Conservation (phyloP, 2,329 filamentous ascomycete genomes). For the Rutstroemia sp. region DNA sequence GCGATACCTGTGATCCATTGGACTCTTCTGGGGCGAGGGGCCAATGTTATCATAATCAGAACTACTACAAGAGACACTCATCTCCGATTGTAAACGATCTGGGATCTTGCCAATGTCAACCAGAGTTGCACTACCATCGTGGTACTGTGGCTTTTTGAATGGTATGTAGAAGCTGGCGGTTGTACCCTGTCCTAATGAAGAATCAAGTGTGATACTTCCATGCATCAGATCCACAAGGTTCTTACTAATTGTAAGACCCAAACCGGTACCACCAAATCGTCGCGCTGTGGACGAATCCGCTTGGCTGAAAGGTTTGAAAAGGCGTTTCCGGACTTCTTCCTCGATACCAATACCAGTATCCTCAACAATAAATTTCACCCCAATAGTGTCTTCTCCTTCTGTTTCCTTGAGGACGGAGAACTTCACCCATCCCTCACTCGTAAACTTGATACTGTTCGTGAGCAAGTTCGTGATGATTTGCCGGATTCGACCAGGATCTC, state of each 20-base stretch:
- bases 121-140: conserved; percentile 40
- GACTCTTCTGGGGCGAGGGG: conserved; percentile 34
- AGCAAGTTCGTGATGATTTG: conserved; percentile 78
- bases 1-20: conserved; percentile 11
- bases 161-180: conserved; percentile 71
- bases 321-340: conserved; percentile 61
- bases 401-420: conserved; percentile 57
- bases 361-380: conserved; percentile 64
- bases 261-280: conserved; percentile 70
- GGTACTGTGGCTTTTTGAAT: conserved; percentile 60
- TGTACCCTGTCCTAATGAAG: conserved; percentile 59
- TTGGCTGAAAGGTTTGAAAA: conserved; percentile 78
- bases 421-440: conserved; percentile 58
- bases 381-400: conserved; percentile 56
- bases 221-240: conserved; percentile 75
- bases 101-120: conserved; percentile 58
- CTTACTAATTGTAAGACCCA: conserved; percentile 75
- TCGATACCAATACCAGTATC: conserved; percentile 80
- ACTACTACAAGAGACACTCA: conserved; percentile 58
- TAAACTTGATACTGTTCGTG: conserved; percentile 73
- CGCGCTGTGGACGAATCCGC: conserved; percentile 73
- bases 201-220: conserved; percentile 64
- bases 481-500: conserved; percentile 68
- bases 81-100: conserved; percentile 56
- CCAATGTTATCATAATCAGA: conserved; percentile 48